Evolutionary conservation across 257 asterid genomes (phyloP).

Genomic region (Gynochthodes officinalis): DNA sequence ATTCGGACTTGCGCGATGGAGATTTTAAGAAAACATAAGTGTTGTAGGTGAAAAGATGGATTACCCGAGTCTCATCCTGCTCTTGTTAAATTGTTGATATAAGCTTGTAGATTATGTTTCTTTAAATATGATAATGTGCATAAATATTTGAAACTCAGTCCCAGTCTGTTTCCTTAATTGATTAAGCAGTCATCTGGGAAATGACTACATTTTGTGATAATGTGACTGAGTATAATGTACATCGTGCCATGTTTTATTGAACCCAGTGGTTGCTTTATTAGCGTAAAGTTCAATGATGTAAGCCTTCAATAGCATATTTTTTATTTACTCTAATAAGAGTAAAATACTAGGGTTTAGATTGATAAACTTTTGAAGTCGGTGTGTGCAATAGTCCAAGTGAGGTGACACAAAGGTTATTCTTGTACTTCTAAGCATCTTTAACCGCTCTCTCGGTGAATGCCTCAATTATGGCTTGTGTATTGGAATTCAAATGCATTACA

Average conservation of each 20-base stretch:
- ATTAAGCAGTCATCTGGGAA: neutral
- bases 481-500: too few species aligned
- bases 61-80: conserved; percentile 1
- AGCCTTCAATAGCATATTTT: neutral
- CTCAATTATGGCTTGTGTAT: too few species aligned
- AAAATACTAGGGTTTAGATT: too few species aligned
- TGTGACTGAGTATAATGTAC: neutral
- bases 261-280: neutral
- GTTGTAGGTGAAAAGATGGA: conserved; percentile 4
- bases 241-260: neutral
- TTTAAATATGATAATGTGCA: conserved; percentile 4
- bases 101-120: conserved; percentile 16
- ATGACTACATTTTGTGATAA: neutral
- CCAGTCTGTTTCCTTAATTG: neutral
- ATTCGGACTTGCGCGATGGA: neutral
- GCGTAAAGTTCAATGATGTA: neutral
- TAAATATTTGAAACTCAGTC: neutral
- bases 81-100: conserved; percentile 7
- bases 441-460: too few species aligned
- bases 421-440: too few species aligned
- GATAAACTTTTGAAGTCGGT: too few species aligned
- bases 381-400: too few species aligned
- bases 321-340: too few species aligned
- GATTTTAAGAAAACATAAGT: neutral
- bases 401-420: too few species aligned